Evolutionary conservation across 1,284 basidiomycete genomes (phyloP).

Genomic region (Irpex rosettiformis): DNA sequence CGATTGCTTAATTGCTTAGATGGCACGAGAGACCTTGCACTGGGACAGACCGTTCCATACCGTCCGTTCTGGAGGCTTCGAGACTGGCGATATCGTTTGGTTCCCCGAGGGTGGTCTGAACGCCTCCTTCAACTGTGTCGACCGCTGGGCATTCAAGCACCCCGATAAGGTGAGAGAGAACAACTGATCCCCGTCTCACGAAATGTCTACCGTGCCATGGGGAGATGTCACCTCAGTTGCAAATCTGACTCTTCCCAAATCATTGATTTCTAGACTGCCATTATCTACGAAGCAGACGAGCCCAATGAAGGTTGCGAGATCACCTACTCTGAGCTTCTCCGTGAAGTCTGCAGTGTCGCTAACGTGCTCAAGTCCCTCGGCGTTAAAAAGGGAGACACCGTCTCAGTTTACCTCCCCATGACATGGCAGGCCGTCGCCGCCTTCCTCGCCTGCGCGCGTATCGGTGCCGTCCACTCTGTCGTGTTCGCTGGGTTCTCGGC

Average conservation of each 20-base stretch:
- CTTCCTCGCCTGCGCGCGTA: conserved; percentile 96
- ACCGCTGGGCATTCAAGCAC: conserved; percentile 90
- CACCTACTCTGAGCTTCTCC: conserved; percentile 83
- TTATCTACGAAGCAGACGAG: conserved; percentile 99
- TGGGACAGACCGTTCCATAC: conserved; percentile 94
- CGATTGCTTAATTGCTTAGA: conserved; percentile 38
- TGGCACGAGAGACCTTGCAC: conserved; percentile 77
- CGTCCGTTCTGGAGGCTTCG: conserved; percentile 83
- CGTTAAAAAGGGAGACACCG: conserved; percentile 95
- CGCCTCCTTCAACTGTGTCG: conserved; percentile 96
- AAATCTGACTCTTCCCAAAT: neutral
- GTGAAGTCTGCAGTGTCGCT: conserved; percentile 86
- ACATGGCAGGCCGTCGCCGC: conserved; percentile 93
- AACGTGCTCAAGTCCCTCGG: conserved; percentile 91
- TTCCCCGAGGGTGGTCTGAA: conserved; percentile 90
- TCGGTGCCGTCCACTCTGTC: conserved; percentile 98
- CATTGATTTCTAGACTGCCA: conserved; percentile 66
- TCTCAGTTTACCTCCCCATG: conserved; percentile 88
- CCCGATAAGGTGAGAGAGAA: conserved; percentile 70
- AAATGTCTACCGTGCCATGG: neutral
- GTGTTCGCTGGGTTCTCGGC: conserved; percentile 98
- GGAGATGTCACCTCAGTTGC: neutral
- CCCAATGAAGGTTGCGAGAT: conserved; percentile 79
- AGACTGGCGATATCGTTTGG: conserved; percentile 90
- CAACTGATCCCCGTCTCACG: neutral